Evolutionary conservation across 108 stramenopile genomes (phyloP).

Genomic region (Parietichytrium sp.): DNA sequence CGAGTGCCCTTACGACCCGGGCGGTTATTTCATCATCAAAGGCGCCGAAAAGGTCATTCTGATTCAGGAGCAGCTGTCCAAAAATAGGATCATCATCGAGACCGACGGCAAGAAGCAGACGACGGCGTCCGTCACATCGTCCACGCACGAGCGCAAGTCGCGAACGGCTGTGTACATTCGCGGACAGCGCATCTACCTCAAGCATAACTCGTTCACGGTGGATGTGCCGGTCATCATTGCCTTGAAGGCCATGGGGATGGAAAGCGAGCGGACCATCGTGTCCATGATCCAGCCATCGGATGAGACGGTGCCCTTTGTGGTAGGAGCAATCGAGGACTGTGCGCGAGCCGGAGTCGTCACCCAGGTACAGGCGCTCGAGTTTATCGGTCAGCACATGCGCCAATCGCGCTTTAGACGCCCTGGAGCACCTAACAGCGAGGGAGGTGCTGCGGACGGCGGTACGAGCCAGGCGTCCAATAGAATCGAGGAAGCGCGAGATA

Average conservation of each 20-base stretch:
- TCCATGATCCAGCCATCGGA: constrained; percentile 64
- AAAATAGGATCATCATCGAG: constrained; percentile 98
- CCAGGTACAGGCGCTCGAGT: constrained; percentile 34
- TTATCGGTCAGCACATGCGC: constrained; percentile 30
- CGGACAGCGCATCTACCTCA: constrained; percentile 51
- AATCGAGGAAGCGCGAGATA: constrained; percentile 63
- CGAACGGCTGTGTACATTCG: constrained; percentile 49
- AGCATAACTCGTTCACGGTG: constrained; percentile 88
- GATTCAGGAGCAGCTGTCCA: constrained; percentile 94
- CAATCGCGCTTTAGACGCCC: constrained; percentile 23
- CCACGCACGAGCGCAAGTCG: constrained; percentile 87
- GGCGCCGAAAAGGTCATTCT: constrained; percentile 98
- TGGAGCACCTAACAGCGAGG: too few species aligned
- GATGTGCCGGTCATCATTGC: constrained; percentile 97
- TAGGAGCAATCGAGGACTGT: background rate
- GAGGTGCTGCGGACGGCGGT: background rate
- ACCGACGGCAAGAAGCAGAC: constrained; percentile 93
- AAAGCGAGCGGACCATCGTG: background rate
- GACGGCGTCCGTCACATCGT: constrained; percentile 82
- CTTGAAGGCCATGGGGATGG: constrained; percentile 94
- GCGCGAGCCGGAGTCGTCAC: constrained; percentile 31
- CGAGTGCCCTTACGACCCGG: constrained; percentile 99
- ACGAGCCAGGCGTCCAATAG: background rate
- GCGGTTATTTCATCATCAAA: constrained; percentile 99
- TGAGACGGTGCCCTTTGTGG: background rate